Evolutionary conservation across 768 basidiomycete genomes (phyloP), one percentile per base, ranked within the genome.

Genomic region (Trametes cinnabarina): DNA sequence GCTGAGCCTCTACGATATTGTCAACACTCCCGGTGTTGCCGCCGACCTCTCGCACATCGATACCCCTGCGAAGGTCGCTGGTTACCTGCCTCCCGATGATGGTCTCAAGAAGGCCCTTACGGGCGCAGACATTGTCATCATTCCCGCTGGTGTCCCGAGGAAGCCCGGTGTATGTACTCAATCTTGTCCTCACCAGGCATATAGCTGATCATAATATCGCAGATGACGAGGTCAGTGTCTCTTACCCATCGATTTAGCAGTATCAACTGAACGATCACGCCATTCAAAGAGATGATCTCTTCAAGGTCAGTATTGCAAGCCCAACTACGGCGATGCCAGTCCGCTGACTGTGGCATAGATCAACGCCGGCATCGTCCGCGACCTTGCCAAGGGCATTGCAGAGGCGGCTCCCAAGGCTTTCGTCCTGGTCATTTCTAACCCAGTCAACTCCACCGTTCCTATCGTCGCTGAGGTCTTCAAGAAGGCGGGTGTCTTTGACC

Each of bases 361-460:
- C 81, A 99, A 99, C 76, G 97, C 93, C 55, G 94, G 94, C 46
- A 99, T 99, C 71, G 90, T 98, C 57, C 87, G 87, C 66, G 92
- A 93, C 68, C 85, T 99, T 58, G 96, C 95, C 15, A 88, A 84
- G 34, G 94, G 91, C 30, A 91, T 94, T 66, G 95, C 96, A 15
- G 85, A 82, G 15, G 70, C 76, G 47, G 84, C 85, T 41, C 96
- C 96, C 58, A 94, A 94, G 69, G 97, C 97, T 20, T 88, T 90
- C 67, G 84, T 98, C 43, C 84, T 94, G 47, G 94, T 99, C 65
- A 98, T 99, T 74, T 96, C 97, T 66, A 99, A 99, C 80, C 97
- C 97, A 30, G 96, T 99, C 71, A 98, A 99, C 84, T 98, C 96
- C 41, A 98, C 97, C 37, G 96, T 98, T 37, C 97, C 97, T 47